Evolutionary conservation across 2,329 filamentous ascomycete genomes (phyloP).

Genomic region (Leptodontidium sp.): DNA sequence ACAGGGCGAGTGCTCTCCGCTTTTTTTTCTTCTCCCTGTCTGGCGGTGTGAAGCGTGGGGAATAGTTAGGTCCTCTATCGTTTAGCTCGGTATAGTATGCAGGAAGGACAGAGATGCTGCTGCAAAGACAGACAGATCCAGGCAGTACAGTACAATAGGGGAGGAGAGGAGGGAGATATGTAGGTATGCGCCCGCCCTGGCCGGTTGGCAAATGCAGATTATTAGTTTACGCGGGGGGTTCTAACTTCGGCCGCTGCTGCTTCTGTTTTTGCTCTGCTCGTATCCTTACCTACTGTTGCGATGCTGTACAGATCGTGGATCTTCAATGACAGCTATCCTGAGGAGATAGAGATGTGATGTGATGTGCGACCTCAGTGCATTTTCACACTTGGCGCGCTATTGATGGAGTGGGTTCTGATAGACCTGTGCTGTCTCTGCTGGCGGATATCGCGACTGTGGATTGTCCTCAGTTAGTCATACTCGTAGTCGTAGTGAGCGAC

Average conservation of each 20-base stretch:
- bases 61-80: slow-evolving; percentile 4
- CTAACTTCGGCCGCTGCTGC: not conserved
- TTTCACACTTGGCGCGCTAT: slow-evolving; percentile 17
- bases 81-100: slow-evolving; percentile 35
- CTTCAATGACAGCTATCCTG: not conserved
- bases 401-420: not conserved
- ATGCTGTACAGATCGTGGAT: not conserved
- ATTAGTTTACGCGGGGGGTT: slow-evolving; percentile 21
- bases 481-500: slow-evolving; percentile 6
- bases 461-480: slow-evolving; percentile 6
- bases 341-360: not conserved
- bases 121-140: slow-evolving; percentile 10
- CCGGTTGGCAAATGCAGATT: slow-evolving; percentile 19
- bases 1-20: too few relatives aligned
- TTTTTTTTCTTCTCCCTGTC: not conserved
- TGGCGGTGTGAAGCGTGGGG: slow-evolving; percentile 42
- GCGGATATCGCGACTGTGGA: slow-evolving; percentile 6
- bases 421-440: not conserved
- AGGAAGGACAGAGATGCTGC: slow-evolving; percentile 28
- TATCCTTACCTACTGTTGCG: not conserved
- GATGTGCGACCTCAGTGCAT: slow-evolving; percentile 17
- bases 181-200: slow-evolving; percentile 6
- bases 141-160: too few relatives aligned
- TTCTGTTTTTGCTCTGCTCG: not conserved
- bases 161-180: slow-evolving; percentile 15